Evolutionary conservation across 768 basidiomycete genomes (phyloP), one percentile per base, ranked within the genome.

Genomic region (Phylloporus scabripes): DNA sequence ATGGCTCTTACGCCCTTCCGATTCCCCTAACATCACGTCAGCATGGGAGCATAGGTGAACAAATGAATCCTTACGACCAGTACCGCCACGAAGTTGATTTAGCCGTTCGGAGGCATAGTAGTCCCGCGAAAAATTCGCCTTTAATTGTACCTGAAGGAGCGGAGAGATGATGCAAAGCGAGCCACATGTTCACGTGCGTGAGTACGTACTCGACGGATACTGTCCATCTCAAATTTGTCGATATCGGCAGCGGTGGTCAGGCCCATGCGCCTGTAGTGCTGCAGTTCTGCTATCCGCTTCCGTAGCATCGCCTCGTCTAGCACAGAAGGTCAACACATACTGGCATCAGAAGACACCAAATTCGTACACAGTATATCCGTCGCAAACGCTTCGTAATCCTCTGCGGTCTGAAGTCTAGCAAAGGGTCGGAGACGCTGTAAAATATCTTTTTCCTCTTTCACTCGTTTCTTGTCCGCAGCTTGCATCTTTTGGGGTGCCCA

Each of bases 371-470:
- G 75, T 51, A 98, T 78, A 48, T 96, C 95, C 10, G 92, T 78
- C 5, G 85, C 75, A 62, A 98, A 89, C 3, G 75, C 75, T 64
- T 99, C 96, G 57, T 86, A 94, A 61, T 99, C 95, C 50, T 88
- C 82, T 1, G 87, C 85, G 0, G 92, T 93, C 64, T 96, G 93
- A 31, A 98, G 71, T 46, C 85, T 81, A 23, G 95, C 81, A 66
- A 97, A 97, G 3, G 92, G 90, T 55, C 94, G 87, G 47, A 94
- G 76, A 21, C 93, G 82, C 57, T 91, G 83, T 20, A 92, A 68
- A 48, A 97, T 84, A 53, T 98, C 96, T 55, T 87, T 82, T 60
- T 98, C 94, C 53, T 97, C 95, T 58, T 87, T 85, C 7, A 80
- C 79, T 15, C 92, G 76, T 64, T 96, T 97, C 72, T 94, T 88